Percentiles rank a stretch among this genome's conserved stretches.
Evolutionary conservation across 2,329 filamentous ascomycete genomes (phyloP).

Genomic region (Coniella lustricola): DNA sequence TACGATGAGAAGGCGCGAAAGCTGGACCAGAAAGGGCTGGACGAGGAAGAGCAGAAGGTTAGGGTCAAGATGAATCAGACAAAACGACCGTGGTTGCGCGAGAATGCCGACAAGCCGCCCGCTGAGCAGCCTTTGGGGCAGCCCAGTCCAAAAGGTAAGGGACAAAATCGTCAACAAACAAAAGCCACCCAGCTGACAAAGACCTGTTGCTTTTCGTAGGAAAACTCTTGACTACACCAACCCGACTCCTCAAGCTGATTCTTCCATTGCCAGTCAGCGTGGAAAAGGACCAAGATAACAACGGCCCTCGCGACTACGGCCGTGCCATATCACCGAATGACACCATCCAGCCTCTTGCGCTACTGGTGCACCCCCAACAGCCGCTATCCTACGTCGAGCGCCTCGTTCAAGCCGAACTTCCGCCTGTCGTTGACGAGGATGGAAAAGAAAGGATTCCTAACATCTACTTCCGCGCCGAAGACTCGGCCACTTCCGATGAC

Average conservation of each 20-base stretch:
- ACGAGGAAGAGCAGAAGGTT: conserved; percentile 31
- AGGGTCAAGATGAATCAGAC: conserved; percentile 48
- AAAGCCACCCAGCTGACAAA: conserved; percentile 4
- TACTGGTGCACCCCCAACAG: conserved; percentile 83
- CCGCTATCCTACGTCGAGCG: conserved; percentile 85
- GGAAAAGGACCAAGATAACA: conserved; percentile 29
- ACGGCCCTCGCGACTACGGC: conserved; percentile 27
- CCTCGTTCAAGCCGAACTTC: conserved; percentile 80
- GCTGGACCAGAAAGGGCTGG: conserved; percentile 26
- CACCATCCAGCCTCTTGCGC: conserved; percentile 70
- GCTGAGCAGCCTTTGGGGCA: conserved; percentile 22
- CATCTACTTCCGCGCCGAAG: conserved; percentile 74
- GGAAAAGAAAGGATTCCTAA: conserved; percentile 63
- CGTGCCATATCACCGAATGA: conserved; percentile 30
- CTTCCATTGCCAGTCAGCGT: conserved; percentile 55
- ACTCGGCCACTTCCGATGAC: conserved; percentile 55
- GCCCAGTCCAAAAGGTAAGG: neutral
- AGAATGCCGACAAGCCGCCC: conserved; percentile 43
- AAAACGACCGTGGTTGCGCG: conserved; percentile 58
- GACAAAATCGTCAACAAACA: neutral
- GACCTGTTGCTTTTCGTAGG: conserved; percentile 33
- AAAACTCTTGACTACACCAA: conserved; percentile 74
- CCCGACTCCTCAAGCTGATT: conserved; percentile 71
- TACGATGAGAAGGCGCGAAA: conserved; percentile 23
- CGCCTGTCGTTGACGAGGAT: conserved; percentile 53